Evolutionary conservation across 352 stramenopile species (phyloP).

Genomic region (Pythium aristosporum): DNA sequence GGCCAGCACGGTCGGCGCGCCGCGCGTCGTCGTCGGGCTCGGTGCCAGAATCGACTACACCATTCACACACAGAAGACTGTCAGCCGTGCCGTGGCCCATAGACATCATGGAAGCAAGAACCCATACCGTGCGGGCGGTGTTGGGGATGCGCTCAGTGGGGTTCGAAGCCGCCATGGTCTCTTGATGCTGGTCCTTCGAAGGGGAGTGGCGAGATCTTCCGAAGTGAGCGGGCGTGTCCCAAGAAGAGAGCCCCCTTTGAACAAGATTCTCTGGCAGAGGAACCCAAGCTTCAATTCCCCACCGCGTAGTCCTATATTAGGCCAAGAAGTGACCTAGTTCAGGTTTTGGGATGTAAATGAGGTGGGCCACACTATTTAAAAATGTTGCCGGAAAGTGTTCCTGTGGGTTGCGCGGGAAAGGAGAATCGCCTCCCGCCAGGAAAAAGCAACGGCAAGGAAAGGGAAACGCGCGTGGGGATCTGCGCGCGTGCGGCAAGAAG

Average conservation of each 20-base stretch:
- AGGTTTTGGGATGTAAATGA: constrained; percentile 2
- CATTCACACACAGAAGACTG: neutral
- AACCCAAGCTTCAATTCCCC: constrained; percentile 4
- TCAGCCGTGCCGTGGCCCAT: neutral
- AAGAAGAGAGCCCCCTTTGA: constrained; percentile 12
- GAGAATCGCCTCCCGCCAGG: neutral
- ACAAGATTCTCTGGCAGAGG: neutral
- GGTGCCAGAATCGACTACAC: constrained; percentile 56
- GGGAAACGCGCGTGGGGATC: constrained; percentile 22
- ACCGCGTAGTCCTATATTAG: neutral
- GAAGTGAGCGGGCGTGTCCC: neutral
- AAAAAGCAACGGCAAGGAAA: constrained; percentile 13
- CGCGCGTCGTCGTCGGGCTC: constrained; percentile 71
- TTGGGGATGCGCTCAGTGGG: constrained; percentile 65
- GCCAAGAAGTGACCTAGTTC: no score
- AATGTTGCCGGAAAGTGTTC: constrained; percentile 1
- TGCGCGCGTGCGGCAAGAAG: neutral
- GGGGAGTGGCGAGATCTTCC: neutral
- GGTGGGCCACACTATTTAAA: constrained; percentile 11
- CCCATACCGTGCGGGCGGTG: constrained; percentile 40
- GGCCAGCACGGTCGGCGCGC: constrained; percentile 60
- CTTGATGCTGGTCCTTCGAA: neutral
- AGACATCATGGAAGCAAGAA: neutral
- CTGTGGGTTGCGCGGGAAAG: constrained; percentile 18
- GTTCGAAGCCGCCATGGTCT: constrained; percentile 54